Conservation (phyloP, 2,329 filamentous ascomycete species). For the Chaetomiaceae sp. region DNA sequence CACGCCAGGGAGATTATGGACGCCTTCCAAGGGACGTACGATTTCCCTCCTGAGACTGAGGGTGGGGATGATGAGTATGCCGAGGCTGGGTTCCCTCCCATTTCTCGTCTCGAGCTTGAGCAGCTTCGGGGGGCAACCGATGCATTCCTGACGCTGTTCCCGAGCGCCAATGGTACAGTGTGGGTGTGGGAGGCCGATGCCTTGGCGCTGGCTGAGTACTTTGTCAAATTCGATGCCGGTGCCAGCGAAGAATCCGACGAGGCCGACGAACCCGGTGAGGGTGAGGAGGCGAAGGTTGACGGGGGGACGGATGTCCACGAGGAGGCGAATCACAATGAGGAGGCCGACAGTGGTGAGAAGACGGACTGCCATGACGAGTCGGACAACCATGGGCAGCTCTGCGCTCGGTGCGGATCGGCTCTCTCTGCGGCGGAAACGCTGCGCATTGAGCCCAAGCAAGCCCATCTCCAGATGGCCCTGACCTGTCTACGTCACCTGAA, state of each 20-base stretch:
- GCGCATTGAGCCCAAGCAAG: constrained; percentile 15
- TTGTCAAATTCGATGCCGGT: constrained; percentile 2
- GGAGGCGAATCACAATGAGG: too few species aligned
- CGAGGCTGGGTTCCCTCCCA: constrained; percentile 6
- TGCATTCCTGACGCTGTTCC: constrained; percentile 16
- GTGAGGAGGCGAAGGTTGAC: too few species aligned
- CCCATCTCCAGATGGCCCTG: constrained; percentile 21
- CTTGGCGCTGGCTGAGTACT: constrained; percentile 12
- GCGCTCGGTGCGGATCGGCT: constrained; percentile 13
- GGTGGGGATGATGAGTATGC: neutral
- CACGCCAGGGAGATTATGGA: constrained; percentile 23
- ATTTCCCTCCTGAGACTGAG: neutral
- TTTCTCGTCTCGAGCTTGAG: constrained; percentile 17
- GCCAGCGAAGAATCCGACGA: too few species aligned
- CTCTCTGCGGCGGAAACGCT: neutral
- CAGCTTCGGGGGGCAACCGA: constrained; percentile 19
- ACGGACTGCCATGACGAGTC: neutral
- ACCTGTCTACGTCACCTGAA: constrained; percentile 24
- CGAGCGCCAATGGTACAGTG: neutral
- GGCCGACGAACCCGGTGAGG: too few species aligned
- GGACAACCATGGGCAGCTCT: constrained; percentile 12
- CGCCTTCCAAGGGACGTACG: constrained; percentile 21
- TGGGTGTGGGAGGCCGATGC: constrained; percentile 11
- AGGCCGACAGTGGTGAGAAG: too few species aligned
- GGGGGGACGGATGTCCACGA: too few species aligned